phyloP scores from a whole-genome alignment of 257 asterid genomes.

The Vinca minor region DNA sequence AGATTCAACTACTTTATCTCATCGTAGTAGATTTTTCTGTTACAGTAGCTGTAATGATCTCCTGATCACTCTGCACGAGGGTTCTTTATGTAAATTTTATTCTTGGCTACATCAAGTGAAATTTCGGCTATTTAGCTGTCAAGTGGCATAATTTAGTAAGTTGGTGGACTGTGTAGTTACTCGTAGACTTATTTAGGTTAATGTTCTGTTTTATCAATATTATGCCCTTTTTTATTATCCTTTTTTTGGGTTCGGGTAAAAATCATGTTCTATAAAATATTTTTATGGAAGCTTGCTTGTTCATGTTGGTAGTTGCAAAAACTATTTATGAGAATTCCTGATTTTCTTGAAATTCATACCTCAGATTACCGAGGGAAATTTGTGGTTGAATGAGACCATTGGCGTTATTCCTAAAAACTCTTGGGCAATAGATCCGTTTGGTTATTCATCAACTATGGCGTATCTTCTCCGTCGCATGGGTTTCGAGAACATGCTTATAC shows the following conservation, averaged over 20 bases:
- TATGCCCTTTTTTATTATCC: neutral
- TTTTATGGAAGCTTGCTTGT: neutral
- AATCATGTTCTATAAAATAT: neutral
- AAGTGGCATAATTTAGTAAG: neutral
- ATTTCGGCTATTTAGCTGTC: neutral
- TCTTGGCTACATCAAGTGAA: neutral
- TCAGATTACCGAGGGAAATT: conserved; percentile 89
- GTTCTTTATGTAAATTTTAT: neutral
- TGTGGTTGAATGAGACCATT: conserved; percentile 96
- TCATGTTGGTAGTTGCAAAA: conserved; percentile 2
- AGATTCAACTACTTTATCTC: neutral
- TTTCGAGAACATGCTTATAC: conserved; percentile 97
- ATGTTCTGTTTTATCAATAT: neutral
- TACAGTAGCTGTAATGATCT: neutral
- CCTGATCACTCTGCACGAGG: neutral
- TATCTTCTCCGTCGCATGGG: conserved; percentile 99
- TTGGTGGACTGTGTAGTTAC: neutral
- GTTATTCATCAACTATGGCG: conserved; percentile 97
- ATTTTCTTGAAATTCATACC: conserved; percentile 13
- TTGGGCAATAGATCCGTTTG: conserved; percentile 97
- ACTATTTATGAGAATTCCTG: neutral
- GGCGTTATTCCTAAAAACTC: conserved; percentile 90
- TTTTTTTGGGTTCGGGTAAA: no score
- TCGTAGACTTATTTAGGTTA: neutral
- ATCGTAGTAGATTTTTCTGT: neutral